Conservation (phyloP, 2,329 filamentous ascomycete species). For the Colletotrichum shisoi region DNA sequence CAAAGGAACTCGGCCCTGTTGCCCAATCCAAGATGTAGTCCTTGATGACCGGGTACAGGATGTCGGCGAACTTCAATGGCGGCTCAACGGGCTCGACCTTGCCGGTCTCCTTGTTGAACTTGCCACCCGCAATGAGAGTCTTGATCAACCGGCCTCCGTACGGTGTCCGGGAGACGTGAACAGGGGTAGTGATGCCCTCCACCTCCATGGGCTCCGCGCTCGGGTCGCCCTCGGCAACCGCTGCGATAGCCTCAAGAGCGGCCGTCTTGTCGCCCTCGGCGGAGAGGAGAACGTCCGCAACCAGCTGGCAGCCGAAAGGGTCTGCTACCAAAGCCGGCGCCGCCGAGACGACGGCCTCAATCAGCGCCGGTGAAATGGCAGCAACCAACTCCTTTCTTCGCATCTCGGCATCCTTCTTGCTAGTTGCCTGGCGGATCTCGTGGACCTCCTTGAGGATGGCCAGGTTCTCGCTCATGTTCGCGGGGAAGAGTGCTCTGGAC, state of each 20-base stretch:
- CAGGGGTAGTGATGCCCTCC: slow-evolving; percentile 41
- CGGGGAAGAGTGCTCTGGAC: slow-evolving; percentile 68
- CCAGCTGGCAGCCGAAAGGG: slow-evolving; percentile 85
- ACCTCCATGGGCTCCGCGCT: slow-evolving; percentile 53
- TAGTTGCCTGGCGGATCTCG: slow-evolving; percentile 80
- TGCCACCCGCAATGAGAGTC: slow-evolving; percentile 86
- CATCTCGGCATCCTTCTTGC: slow-evolving; percentile 85
- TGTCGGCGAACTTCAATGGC: slow-evolving; percentile 78
- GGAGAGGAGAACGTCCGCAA: slow-evolving; percentile 81
- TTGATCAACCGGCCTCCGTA: slow-evolving; percentile 86
- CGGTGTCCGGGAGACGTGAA: slow-evolving; percentile 67
- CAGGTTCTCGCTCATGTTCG: slow-evolving; percentile 70
- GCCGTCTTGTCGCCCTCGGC: slow-evolving; percentile 77
- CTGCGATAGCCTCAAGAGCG: slow-evolving; percentile 75
- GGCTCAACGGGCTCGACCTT: slow-evolving; percentile 76
- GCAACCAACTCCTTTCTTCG: slow-evolving; percentile 79
- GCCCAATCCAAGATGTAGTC: slow-evolving; percentile 82
- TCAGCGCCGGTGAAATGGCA: slow-evolving; percentile 75
- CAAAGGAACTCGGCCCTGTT: slow-evolving; percentile 83
- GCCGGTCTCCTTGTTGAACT: slow-evolving; percentile 78
- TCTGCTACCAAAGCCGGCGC: slow-evolving; percentile 74
- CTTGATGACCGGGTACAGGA: slow-evolving; percentile 83
- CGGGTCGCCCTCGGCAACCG: slow-evolving; percentile 66
- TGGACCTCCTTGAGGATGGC: slow-evolving; percentile 79
- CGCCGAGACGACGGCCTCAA: slow-evolving; percentile 75